These are phyloP conservation scores for Emiliania huxleyi DNA, from an alignment of 78 protist species.

Conservation along the genomic window DNA sequence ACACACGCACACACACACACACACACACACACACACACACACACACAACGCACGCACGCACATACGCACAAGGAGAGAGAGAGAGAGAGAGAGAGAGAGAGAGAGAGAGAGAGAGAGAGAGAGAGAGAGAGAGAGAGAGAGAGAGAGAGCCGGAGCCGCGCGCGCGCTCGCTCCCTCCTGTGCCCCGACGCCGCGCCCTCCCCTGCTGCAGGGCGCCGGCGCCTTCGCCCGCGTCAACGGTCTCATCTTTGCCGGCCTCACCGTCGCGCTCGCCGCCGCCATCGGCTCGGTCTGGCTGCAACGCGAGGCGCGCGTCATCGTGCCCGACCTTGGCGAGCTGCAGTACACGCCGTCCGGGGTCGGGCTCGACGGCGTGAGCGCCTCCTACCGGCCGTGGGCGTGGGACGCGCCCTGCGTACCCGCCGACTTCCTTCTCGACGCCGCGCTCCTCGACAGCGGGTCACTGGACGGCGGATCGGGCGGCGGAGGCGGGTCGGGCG, in stretches of 20 bases:
- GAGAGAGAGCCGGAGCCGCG: too few species aligned
- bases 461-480: too few species aligned
- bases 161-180: neutral
- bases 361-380: neutral
- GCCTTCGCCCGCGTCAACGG: slow-evolving; percentile 20
- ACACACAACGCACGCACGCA: too few species aligned
- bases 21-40: too few species aligned
- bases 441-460: too few species aligned
- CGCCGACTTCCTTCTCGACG: too few species aligned
- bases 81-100: too few species aligned
- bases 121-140: too few species aligned
- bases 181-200: neutral
- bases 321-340: neutral
- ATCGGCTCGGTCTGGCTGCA: slow-evolving; percentile 1
- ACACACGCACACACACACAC: too few species aligned
- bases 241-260: slow-evolving; percentile 26
- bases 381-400: neutral
- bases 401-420: neutral
- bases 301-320: neutral
- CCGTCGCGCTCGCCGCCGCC: slow-evolving; percentile 20
- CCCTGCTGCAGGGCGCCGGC: slow-evolving; percentile 38
- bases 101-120: too few species aligned
- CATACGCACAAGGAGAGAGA: too few species aligned
- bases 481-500: too few species aligned
- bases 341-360: neutral